phyloP scores from a whole-genome alignment of 2,329 filamentous ascomycete species.

The Hortaea werneckii region DNA sequence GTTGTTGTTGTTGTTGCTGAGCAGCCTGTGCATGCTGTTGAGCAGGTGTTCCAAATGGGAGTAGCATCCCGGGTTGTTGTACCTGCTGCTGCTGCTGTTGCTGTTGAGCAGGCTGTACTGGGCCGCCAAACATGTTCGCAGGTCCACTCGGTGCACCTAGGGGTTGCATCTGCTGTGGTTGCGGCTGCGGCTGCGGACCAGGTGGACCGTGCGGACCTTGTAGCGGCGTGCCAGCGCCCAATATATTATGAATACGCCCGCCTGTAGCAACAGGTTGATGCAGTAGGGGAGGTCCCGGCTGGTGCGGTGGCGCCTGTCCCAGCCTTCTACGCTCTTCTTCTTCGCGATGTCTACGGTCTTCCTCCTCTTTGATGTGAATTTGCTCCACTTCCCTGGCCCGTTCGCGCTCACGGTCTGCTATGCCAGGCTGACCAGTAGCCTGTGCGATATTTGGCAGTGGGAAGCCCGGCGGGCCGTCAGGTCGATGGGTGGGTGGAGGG shows the following conservation, averaged over 20 bases:
- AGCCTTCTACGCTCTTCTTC: slow-evolving; percentile 55
- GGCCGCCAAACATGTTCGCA: slow-evolving; percentile 58
- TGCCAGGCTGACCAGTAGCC: slow-evolving; percentile 30
- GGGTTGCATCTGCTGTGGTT: slow-evolving; percentile 39
- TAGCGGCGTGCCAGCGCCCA: slow-evolving; percentile 47
- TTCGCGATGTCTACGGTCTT: slow-evolving; percentile 51
- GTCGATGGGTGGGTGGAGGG: slow-evolving; percentile 14
- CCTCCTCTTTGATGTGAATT: slow-evolving; percentile 47
- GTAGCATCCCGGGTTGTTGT: slow-evolving; percentile 25
- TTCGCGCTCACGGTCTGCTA: slow-evolving; percentile 36
- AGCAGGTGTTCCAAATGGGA: slow-evolving; percentile 31
- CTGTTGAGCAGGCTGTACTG: slow-evolving; percentile 51
- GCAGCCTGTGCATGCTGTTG: slow-evolving; percentile 13
- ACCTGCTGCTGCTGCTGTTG: slow-evolving; percentile 37
- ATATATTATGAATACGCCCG: slow-evolving; percentile 43
- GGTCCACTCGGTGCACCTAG: slow-evolving; percentile 51
- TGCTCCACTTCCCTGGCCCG: slow-evolving; percentile 45
- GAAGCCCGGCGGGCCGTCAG: slow-evolving; percentile 26
- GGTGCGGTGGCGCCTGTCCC: slow-evolving; percentile 64
- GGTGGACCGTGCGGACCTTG: slow-evolving; percentile 19
- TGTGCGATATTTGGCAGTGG: slow-evolving; percentile 36
- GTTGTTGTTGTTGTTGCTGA: slow-evolving; percentile 19
- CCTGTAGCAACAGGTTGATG: slow-evolving; percentile 79
- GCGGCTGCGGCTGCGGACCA: slow-evolving; percentile 16
- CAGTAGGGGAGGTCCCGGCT: slow-evolving; percentile 74